Evolutionary conservation across 257 asterid species (phyloP), one percentile per base, ranked within the genome.

Genomic region (Eustoma russellianum): DNA sequence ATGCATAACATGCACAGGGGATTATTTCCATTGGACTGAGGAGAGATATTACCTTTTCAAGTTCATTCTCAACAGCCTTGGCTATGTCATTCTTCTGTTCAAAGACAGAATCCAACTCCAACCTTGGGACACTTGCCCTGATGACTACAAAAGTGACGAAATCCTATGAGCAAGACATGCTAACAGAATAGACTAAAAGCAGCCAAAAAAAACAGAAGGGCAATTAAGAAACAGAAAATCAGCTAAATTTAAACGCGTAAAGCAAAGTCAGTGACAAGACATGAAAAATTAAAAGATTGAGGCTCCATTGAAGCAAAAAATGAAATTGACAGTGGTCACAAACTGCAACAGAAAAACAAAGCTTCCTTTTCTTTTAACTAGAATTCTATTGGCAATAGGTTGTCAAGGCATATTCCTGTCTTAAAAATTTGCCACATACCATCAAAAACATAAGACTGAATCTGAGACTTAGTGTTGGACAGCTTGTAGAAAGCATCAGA

Each of bases 11-110:
- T 24, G 30, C 30, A 24, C 30, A 51, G 44, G 44, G 19, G 19
- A 41, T 41, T 13, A 12, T 43, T 34, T 18, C n/a, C 12, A 17
- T 14, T n/a, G 30, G 17, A 24, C 14, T 18, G 30, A 41, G 61
- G 48, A 9, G 3, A n/a, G 5, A 48, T 14, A 3, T 38, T 48
- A 64, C 75, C 72, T 73, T 73, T 59, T 68, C 69, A 57, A 73
- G 75, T 54, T 73, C 79, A 13, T 65, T 57, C 69, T 73, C 79
- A 34, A 73, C 75, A 5, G 75, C 70, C 48, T 60, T 65, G 33
- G 79, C 79, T 41, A 73, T 64, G 30, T 73, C 79, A 49, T 68
- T 68, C 63, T 73, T 73, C 67, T 68, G 72, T 40, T 61, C 79
- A 57, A 73, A 73, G 59, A 67, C 65, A 38, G 70, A 53, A 46